Evolutionary conservation across 192 early-diverging fungal species (phyloP), one percentile per base, ranked within the genome.

Genomic region (Coemansia sp.): DNA sequence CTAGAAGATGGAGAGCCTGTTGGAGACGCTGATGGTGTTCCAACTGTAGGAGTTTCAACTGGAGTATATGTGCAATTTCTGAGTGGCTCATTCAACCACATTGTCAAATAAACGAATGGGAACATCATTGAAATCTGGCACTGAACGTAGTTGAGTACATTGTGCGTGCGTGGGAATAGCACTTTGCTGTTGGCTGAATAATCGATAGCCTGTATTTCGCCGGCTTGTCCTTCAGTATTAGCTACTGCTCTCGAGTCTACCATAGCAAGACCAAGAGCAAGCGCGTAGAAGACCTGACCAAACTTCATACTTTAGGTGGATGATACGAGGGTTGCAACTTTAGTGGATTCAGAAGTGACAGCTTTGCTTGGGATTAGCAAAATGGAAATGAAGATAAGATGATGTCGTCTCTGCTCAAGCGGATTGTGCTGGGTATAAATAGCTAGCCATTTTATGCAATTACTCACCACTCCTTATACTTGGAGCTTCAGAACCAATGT

Each of bases 111-210:
- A 6, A 54, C 41, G 41, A 60, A 40, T 40, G 59, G 43, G 20
- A 68, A 51, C 59, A 41, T 32, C 3, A 46, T 46, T 15, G 66
- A 60, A 19, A 60, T 38, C 19, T 41, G 46, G 42, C 67, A 74
- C 2, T 67, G 51, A 35, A 79, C 37, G 22, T 66, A 79, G 12
- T 46, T 61, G 14, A 79, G 65, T 14, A 73, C 29, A 19, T 60
- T 73, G 22, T 40, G 38, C 4, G 59, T 25, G 20, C 63, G 63
- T 1, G 76, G 62, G n/a, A 66, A 31, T 12, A 35, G 45, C 31
- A 32, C 5, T 11, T 46, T 7, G 8, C 22, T 36, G 29, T 38
- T 49, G 17, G 22, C 36, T 12, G 17, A 6, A 15, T 15, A 27
- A 20, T 17, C 32, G 10, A 36, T 10, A 0, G 4, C 22, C 6